Conservation (phyloP, 2,329 filamentous ascomycete genomes). For the Claviceps monticola region DNA sequence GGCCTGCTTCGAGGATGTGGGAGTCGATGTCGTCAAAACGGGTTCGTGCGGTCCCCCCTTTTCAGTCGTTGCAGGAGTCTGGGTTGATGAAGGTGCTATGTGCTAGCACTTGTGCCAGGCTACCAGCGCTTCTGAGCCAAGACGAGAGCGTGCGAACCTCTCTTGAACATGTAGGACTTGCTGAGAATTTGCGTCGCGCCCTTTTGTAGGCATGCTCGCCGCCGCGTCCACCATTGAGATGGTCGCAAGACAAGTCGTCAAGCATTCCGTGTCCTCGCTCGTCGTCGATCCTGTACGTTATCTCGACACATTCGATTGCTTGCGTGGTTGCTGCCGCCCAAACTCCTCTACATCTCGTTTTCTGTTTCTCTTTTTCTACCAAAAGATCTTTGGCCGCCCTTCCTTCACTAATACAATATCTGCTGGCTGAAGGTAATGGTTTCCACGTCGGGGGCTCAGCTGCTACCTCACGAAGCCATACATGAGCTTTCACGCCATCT, state of each 20-base stretch:
- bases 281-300: constrained; percentile 25
- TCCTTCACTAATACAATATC: constrained; percentile 4
- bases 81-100: no score
- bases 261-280: constrained; percentile 17
- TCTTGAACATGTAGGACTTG: background rate
- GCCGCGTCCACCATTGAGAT: constrained; percentile 23
- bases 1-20: constrained; percentile 70
- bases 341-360: background rate
- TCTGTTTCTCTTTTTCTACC: background rate
- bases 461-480: constrained; percentile 54
- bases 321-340: background rate
- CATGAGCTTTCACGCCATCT: constrained; percentile 43
- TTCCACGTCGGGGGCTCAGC: constrained; percentile 59
- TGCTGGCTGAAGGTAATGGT: constrained; percentile 64
- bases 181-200: background rate
- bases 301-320: background rate
- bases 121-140: no score
- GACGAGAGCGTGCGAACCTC: no score
- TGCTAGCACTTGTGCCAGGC: no score
- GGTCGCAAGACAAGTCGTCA: constrained; percentile 17
- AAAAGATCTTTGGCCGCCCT: background rate
- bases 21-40: constrained; percentile 81
- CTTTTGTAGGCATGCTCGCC: constrained; percentile 23
- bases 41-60: constrained; percentile 35
- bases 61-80: no score